These are phyloP conservation scores for Erodium chrysanthum DNA, from an alignment of 441 rosid genomes.

Conservation along the genomic window DNA sequence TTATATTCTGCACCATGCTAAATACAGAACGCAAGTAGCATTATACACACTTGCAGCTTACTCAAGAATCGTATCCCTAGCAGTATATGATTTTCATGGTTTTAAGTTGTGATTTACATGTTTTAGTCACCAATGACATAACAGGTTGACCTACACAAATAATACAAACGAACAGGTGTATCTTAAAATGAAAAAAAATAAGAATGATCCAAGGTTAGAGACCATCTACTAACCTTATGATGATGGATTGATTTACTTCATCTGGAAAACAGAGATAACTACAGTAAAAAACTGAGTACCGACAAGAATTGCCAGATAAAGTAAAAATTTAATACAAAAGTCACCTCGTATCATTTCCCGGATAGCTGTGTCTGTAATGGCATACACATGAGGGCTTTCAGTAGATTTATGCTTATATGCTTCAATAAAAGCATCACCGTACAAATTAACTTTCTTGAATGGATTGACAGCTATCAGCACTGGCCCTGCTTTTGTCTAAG, in stretches of 20 bases:
- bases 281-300: slow-evolving; percentile 20
- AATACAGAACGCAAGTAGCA: neutral
- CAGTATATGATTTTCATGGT: neutral
- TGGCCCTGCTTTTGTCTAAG: slow-evolving; percentile 97
- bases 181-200: no score
- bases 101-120: neutral
- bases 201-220: slow-evolving; percentile 3
- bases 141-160: neutral
- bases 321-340: slow-evolving; percentile 18
- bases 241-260: slow-evolving; percentile 98
- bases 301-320: slow-evolving; percentile 2
- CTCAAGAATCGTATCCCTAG: neutral
- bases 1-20: neutral
- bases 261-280: slow-evolving; percentile 44
- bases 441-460: slow-evolving; percentile 76
- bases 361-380: slow-evolving; percentile 88
- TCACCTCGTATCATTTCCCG: slow-evolving; percentile 94
- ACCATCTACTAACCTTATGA: slow-evolving; percentile 67
- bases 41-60: neutral
- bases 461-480: slow-evolving; percentile 95
- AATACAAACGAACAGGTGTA: neutral
- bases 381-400: slow-evolving; percentile 92
- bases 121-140: neutral
- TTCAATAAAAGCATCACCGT: slow-evolving; percentile 68
- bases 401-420: slow-evolving; percentile 68